Evolutionary conservation across 345 rosid species (phyloP).

Genomic region (Erucastrum elatum): DNA sequence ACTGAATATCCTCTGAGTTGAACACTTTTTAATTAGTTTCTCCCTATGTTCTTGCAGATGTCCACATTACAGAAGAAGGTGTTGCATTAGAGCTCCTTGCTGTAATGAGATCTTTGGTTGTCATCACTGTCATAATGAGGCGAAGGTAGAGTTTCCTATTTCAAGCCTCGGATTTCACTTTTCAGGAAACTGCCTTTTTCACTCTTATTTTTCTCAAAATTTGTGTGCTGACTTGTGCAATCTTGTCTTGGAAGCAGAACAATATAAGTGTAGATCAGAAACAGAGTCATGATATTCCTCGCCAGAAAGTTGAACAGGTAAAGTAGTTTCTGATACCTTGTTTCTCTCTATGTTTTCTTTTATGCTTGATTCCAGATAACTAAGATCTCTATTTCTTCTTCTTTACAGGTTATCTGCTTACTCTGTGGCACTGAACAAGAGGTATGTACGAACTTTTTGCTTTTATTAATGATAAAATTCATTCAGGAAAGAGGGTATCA

Average conservation of each 20-base stretch:
- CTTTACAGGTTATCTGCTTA: conserved; percentile 63
- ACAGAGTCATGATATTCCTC: conserved; percentile 77
- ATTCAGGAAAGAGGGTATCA: background rate
- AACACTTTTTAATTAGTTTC: background rate
- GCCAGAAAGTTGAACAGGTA: conserved; percentile 70
- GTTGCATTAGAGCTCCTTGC: conserved; percentile 84
- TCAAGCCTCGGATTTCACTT: background rate
- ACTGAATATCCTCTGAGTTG: background rate
- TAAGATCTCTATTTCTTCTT: background rate
- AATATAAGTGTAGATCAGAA: conserved; percentile 56
- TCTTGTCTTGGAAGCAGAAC: conserved; percentile 51
- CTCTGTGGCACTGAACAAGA: conserved; percentile 87
- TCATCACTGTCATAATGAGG: conserved; percentile 88
- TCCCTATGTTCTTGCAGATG: conserved; percentile 50
- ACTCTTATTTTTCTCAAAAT: background rate
- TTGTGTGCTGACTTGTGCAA: conserved; percentile 5
- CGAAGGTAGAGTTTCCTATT: conserved; percentile 38
- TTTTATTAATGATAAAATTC: background rate
- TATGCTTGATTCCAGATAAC: background rate
- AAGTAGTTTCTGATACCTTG: conserved; percentile 1
- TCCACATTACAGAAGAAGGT: conserved; percentile 69
- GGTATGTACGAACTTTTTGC: conserved; percentile 46
- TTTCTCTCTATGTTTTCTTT: background rate
- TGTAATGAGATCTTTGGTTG: conserved; percentile 80
- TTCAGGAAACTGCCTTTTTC: background rate